These are phyloP conservation scores for Phyllosticta capitalensis DNA, from an alignment of 2,329 filamentous ascomycete species.

Conservation along the genomic window DNA sequence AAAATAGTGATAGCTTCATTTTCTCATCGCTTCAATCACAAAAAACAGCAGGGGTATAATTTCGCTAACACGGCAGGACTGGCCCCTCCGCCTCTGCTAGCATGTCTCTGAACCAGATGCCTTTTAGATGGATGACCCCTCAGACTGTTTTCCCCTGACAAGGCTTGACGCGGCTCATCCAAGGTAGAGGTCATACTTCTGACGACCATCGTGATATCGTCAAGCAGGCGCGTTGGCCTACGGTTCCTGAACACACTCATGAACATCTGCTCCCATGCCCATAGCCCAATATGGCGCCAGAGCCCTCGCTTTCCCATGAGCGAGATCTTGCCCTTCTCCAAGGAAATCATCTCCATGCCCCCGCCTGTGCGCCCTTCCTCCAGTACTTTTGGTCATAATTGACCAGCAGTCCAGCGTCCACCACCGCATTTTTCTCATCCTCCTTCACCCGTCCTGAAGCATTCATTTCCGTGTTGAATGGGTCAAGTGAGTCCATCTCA, in stretches of 20 bases:
- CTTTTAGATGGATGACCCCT: too few species aligned
- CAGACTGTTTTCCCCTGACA: neutral
- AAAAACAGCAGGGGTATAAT: neutral
- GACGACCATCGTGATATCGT: neutral
- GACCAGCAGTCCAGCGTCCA: slow-evolving; percentile 38
- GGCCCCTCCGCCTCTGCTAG: neutral
- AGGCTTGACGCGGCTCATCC: neutral
- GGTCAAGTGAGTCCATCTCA: slow-evolving; percentile 12
- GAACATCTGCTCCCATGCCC: neutral
- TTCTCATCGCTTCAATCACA: neutral
- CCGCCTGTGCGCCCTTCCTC: slow-evolving; percentile 37
- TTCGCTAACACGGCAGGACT: neutral
- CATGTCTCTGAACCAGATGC: too few species aligned
- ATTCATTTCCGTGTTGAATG: neutral
- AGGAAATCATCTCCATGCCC: slow-evolving; percentile 13
- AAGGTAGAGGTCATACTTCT: neutral
- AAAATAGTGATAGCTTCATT: too few species aligned
- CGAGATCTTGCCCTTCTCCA: too few species aligned
- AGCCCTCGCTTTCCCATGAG: neutral
- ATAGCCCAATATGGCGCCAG: neutral
- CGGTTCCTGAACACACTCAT: neutral
- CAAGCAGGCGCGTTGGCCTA: neutral
- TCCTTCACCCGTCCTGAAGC: neutral
- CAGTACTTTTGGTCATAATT: slow-evolving; percentile 53
- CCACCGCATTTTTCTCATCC: slow-evolving; percentile 19